Evolutionary conservation across 345 rosid species (phyloP).

Genomic region (Eucalyptus regnans): DNA sequence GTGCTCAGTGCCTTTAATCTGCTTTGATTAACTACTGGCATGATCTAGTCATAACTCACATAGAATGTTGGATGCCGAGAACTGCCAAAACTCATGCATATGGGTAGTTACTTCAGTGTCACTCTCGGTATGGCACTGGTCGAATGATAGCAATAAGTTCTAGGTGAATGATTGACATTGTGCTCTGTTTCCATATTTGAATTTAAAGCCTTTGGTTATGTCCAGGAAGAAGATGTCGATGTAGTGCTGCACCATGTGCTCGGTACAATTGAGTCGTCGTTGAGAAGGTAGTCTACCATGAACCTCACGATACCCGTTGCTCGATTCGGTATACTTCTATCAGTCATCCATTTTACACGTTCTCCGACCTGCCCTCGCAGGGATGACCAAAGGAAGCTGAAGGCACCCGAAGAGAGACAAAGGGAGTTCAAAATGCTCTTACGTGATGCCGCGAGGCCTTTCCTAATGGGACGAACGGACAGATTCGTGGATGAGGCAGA

Average conservation of each 20-base stretch:
- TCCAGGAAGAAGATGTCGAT: conserved; percentile 73
- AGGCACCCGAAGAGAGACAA: conserved; percentile 27
- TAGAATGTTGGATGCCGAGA: rapidly evolving
- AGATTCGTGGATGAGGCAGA: conserved; percentile 56
- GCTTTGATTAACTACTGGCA: not conserved
- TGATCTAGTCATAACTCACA: not conserved
- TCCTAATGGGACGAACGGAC: conserved; percentile 42
- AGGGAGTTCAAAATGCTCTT: conserved; percentile 36
- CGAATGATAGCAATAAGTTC: not conserved
- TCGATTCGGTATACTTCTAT: not conserved
- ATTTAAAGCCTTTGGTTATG: not conserved
- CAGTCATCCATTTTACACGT: no score
- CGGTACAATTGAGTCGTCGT: conserved; percentile 56
- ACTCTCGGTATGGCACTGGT: not conserved
- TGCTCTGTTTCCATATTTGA: not conserved
- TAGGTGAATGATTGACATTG: not conserved
- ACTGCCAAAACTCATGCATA: not conserved
- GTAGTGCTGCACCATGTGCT: conserved; percentile 56
- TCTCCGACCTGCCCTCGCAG: conserved; percentile 5
- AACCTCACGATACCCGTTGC: not conserved
- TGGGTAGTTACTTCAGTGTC: not conserved
- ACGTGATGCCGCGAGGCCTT: conserved; percentile 58
- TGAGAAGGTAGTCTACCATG: conserved; percentile 24
- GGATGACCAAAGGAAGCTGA: conserved; percentile 4
- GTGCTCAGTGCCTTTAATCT: not conserved